Evolutionary conservation across 345 rosid genomes (phyloP).

Genomic region (Bretschneidera sinensis): DNA sequence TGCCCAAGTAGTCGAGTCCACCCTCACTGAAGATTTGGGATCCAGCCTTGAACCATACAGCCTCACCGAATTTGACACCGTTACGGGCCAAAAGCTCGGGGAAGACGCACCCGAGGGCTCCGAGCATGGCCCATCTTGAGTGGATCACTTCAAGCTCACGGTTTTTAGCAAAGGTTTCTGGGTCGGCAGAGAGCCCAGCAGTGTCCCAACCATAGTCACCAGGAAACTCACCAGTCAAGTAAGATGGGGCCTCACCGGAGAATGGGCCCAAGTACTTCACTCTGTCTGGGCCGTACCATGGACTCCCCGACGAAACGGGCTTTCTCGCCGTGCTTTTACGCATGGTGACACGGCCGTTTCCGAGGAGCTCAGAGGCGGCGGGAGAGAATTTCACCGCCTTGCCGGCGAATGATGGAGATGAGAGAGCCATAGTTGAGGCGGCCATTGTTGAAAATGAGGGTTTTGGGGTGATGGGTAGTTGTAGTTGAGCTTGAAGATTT

Average conservation of each 20-base stretch:
- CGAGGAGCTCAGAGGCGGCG: conserved; percentile 17
- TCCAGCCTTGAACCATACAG: conserved; percentile 35
- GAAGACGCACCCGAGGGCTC: too few species aligned
- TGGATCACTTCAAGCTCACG: too few species aligned
- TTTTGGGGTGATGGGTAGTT: conserved; percentile 24
- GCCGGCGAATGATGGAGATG: conserved; percentile 33
- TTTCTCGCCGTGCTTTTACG: too few species aligned
- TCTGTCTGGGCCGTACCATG: too few species aligned
- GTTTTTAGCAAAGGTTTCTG: conserved; percentile 81
- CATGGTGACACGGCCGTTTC: conserved; percentile 32
- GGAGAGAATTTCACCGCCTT: conserved; percentile 31
- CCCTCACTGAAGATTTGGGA: conserved; percentile 78
- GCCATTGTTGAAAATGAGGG: conserved; percentile 26
- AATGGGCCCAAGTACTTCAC: too few species aligned
- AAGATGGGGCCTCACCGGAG: too few species aligned
- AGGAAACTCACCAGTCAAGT: too few species aligned
- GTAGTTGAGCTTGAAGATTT: conserved; percentile 26
- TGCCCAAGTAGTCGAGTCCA: conserved; percentile 83
- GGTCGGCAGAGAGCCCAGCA: conserved; percentile 85
- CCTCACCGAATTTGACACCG: conserved; percentile 31
- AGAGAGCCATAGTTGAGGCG: conserved; percentile 32
- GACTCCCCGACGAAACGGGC: too few species aligned
- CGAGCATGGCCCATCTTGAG: too few species aligned
- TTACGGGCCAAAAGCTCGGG: conserved; percentile 24
- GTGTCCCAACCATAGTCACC: conserved; percentile 40